Evolutionary conservation across 352 stramenopile species (phyloP).

Genomic region (Peronospora belbahrii): DNA sequence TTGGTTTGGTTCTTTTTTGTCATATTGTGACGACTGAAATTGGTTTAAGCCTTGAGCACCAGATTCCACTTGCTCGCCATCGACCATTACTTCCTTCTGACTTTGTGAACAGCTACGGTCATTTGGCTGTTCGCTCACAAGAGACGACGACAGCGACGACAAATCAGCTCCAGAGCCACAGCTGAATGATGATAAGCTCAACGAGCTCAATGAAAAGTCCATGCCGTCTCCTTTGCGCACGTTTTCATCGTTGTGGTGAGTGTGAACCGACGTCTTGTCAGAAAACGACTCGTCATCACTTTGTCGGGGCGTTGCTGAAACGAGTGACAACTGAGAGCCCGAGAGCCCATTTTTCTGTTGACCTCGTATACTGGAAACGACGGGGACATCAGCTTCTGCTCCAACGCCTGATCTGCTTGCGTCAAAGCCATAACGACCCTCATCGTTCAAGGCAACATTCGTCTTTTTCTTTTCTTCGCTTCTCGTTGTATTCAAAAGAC

Average conservation of each 20-base stretch:
- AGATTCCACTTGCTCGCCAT: background rate
- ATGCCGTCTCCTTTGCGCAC: slow-evolving; percentile 3
- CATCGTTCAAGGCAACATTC: background rate
- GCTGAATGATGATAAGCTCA: slow-evolving; percentile 61
- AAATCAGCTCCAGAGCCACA: slow-evolving; percentile 38
- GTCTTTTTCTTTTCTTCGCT: slow-evolving; percentile 19
- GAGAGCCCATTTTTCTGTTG: slow-evolving; percentile 9
- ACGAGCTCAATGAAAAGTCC: slow-evolving; percentile 36
- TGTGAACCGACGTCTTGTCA: slow-evolving; percentile 8
- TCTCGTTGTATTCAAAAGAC: slow-evolving; percentile 27
- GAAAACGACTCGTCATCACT: slow-evolving; percentile 4
- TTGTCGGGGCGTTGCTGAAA: slow-evolving; percentile 6
- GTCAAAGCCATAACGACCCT: slow-evolving; percentile 19
- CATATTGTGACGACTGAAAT: slow-evolving; percentile 4
- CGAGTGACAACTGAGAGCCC: slow-evolving; percentile 19
- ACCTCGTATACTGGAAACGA: slow-evolving; percentile 19
- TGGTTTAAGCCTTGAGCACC: slow-evolving; percentile 5
- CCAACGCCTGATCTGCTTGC: slow-evolving; percentile 21
- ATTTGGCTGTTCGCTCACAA: slow-evolving; percentile 23
- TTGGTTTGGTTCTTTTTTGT: background rate
- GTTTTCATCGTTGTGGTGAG: slow-evolving; percentile 3
- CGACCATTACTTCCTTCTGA: background rate
- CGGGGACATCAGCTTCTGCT: slow-evolving; percentile 18
- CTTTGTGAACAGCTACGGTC: slow-evolving; percentile 1
- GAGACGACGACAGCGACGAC: slow-evolving; percentile 58